phyloP scores from a whole-genome alignment of 192 early-diverging fungal species.

The Backusella circina region DNA sequence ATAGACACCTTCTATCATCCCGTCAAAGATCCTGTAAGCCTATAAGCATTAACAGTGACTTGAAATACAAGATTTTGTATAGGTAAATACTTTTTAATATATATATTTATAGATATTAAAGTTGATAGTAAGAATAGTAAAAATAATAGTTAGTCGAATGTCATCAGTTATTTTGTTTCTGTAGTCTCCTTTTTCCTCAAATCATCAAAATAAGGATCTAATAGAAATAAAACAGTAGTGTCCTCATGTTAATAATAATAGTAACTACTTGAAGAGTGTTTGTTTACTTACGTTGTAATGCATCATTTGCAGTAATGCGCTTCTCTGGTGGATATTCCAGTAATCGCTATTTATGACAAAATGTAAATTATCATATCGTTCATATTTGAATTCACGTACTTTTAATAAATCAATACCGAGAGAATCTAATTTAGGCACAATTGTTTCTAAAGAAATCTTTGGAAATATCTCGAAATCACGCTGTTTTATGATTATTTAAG shows the following conservation, averaged over 20 bases:
- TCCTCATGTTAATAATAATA: too few species aligned
- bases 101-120: not conserved
- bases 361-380: too few species aligned
- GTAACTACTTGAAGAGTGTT: too few species aligned
- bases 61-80: not conserved
- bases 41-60: not conserved
- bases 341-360: slow-evolving; percentile 52
- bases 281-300: slow-evolving; percentile 51
- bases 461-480: slow-evolving; percentile 75
- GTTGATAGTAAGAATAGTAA: not conserved
- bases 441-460: slow-evolving; percentile 64
- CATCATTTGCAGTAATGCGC: slow-evolving; percentile 75
- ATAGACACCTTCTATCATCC: not conserved
- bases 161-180: too few species aligned
- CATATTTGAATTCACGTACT: too few species aligned
- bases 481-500: too few species aligned
- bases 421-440: slow-evolving; percentile 81
- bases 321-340: slow-evolving; percentile 77
- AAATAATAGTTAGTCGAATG: too few species aligned
- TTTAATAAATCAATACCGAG: slow-evolving; percentile 83
- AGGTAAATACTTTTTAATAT: not conserved
- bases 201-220: slow-evolving; percentile 42
- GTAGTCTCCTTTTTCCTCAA: slow-evolving; percentile 18
- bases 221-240: too few species aligned
- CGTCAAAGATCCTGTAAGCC: not conserved